Evolutionary conservation across 2,329 filamentous ascomycete genomes (phyloP).

Genomic region (Tolypocladium endophyticum): DNA sequence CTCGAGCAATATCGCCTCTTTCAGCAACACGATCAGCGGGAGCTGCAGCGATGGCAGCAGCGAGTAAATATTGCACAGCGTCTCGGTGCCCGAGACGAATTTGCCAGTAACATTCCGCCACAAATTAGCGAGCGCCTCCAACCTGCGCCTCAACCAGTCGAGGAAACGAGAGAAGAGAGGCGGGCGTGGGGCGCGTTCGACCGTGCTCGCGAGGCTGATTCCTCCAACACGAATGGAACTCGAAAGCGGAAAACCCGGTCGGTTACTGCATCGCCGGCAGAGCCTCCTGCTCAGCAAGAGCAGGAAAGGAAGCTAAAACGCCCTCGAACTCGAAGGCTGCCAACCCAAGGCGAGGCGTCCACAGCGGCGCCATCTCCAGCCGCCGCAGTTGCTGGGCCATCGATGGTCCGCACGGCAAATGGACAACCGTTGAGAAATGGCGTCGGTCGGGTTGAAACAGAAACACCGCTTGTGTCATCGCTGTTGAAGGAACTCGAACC

Average conservation of each 20-base stretch:
- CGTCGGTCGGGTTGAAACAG: slow-evolving; percentile 24
- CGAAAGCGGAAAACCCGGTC: slow-evolving; percentile 70
- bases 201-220: slow-evolving; percentile 62
- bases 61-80: slow-evolving; percentile 72
- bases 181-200: slow-evolving; percentile 88
- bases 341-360: slow-evolving; percentile 34
- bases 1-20: slow-evolving; percentile 43
- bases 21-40: slow-evolving; percentile 46
- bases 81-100: slow-evolving; percentile 64
- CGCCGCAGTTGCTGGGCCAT: slow-evolving; percentile 16
- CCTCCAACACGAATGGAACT: slow-evolving; percentile 32
- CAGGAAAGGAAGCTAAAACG: slow-evolving; percentile 80
- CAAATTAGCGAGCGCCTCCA: slow-evolving; percentile 53
- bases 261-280: slow-evolving; percentile 58
- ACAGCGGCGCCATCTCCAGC: slow-evolving; percentile 25
- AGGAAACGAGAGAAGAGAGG: slow-evolving; percentile 70
- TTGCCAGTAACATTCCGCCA: slow-evolving; percentile 49
- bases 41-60: slow-evolving; percentile 68
- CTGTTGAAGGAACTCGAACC: slow-evolving; percentile 80
- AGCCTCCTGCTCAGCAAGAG: slow-evolving; percentile 46
- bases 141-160: slow-evolving; percentile 40
- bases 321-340: slow-evolving; percentile 64
- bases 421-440: slow-evolving; percentile 13
- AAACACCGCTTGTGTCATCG: slow-evolving; percentile 75
- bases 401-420: slow-evolving; percentile 11